Conservation (phyloP, 257 asterid species). For the Jacaranda copaia region DNA sequence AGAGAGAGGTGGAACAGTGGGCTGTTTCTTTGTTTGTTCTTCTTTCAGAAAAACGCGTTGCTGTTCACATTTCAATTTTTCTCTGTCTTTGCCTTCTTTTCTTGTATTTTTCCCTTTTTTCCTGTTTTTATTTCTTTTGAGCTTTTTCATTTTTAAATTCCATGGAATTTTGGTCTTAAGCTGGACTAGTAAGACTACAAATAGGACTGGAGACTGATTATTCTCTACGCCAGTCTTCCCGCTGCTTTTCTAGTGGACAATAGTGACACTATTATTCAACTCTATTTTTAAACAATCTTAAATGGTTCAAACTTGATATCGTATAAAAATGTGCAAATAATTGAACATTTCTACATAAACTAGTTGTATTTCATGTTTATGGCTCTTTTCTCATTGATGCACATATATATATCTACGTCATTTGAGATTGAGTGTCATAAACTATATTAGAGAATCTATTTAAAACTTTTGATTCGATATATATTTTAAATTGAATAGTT, state of each 20-base stretch:
- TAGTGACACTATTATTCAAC: background rate
- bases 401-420: too few species aligned
- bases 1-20: constrained; percentile 40
- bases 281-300: background rate
- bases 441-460: too few species aligned
- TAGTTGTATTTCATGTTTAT: too few species aligned
- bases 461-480: too few species aligned
- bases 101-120: constrained; percentile 25
- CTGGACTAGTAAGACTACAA: constrained; percentile 44
- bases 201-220: constrained; percentile 4
- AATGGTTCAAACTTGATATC: constrained; percentile 12
- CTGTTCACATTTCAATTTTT: constrained; percentile 45
- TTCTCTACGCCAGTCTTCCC: constrained; percentile 36
- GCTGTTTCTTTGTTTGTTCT: constrained; percentile 38
- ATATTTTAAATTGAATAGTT: too few species aligned
- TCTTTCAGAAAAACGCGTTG: constrained; percentile 61
- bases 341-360: too few species aligned
- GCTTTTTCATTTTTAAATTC: constrained; percentile 14
- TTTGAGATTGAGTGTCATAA: too few species aligned
- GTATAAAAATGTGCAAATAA: too few species aligned
- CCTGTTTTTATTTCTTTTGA: background rate
- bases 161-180: constrained; percentile 38
- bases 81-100: too few species aligned
- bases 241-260: background rate
- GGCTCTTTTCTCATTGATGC: too few species aligned